A percentile compares a stretch with the other conserved stretches of the same genome.
Conservation (phyloP, 176 grass and related monocot genomes). For the Rhynchospora pubera region DNA sequence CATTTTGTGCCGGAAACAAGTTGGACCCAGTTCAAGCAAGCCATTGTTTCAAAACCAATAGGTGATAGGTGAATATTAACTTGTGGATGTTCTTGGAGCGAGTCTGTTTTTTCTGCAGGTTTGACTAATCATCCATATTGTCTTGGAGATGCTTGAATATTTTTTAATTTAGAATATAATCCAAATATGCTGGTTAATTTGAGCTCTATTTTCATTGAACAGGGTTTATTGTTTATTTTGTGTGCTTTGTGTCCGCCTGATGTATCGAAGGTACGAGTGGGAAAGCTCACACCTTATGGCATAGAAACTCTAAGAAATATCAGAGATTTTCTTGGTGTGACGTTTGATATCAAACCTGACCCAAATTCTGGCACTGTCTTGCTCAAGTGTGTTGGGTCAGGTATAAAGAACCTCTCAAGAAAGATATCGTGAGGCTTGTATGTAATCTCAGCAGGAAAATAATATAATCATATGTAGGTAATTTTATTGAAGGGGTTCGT, state of each 20-base stretch:
- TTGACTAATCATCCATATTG: not conserved
- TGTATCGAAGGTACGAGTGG: conserved; percentile 68
- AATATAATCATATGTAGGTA: not conserved
- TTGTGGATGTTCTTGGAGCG: too few relatives aligned
- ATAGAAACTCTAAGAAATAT: conserved; percentile 83
- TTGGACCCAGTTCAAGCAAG: not conserved
- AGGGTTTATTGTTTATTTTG: conserved; percentile 79
- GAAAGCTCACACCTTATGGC: conserved; percentile 61
- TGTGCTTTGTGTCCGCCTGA: conserved; percentile 74
- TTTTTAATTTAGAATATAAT: not conserved
- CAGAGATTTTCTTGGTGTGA: conserved; percentile 71
- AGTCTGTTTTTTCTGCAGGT: not conserved
- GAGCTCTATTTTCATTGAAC: conserved; percentile 11
- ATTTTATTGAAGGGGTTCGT: not conserved
- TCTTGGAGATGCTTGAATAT: not conserved
- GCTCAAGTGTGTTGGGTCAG: conserved; percentile 65
- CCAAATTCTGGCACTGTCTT: conserved; percentile 55
- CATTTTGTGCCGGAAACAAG: not conserved
- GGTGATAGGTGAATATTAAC: too few relatives aligned
- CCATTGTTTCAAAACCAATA: not conserved
- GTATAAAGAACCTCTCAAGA: conserved; percentile 69
- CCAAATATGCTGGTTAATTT: not conserved
- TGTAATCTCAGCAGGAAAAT: not conserved
- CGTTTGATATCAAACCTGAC: conserved; percentile 73
- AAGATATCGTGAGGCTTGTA: conserved; percentile 40